Base-by-base conservation (phyloP, 1,139 yeast genomes). In the Candida mesenterica region DNA sequence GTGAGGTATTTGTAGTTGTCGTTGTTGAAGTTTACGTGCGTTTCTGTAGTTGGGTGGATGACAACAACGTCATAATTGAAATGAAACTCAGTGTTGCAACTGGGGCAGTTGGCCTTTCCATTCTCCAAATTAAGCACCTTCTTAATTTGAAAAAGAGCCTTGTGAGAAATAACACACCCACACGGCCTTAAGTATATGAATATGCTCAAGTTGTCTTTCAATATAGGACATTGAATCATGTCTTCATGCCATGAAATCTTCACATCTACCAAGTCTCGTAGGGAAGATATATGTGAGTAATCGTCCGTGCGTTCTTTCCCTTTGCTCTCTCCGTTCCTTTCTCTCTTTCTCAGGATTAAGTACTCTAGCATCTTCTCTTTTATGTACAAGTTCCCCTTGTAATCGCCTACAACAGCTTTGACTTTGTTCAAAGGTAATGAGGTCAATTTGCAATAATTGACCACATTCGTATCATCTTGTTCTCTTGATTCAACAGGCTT, bases 301-400 rank as follows among this genome's bases (percentile, higher is more conserved):
- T 55, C 46, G 5, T 44, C 45, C 19, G 49, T 44, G 28, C 59
- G 62, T n/a, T 51, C 49, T 19, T 46, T 40, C 17, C 58, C 13
- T 33, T 28, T 15, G 19, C 25, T 15, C 24, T 27, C 28, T 16
- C 27, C 8, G 16, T 26, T 14, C 25, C 33, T 29, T 29, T 9
- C 27, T 25, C 15, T 24, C 17, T 40, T 55, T 14, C 61, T 62
- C 18, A 62, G 62, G 3, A 83, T 54, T 13, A 85, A 53, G 53
- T 72, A 69, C 48, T 82, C 83, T 10, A 89, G 48, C 0, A 86
- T 57, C 24, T 81, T 64, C 42, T 83, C 89, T 46, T 85, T 86
- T 45, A 80, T 75, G 55, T 76, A 85, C n/a, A 89, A 50, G 24
- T 66, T 57, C 0, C 97, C 97, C 40, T 62, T 63, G 52, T 69